Conservation (phyloP, 257 asterid genomes). For the Jacaranda copaia region DNA sequence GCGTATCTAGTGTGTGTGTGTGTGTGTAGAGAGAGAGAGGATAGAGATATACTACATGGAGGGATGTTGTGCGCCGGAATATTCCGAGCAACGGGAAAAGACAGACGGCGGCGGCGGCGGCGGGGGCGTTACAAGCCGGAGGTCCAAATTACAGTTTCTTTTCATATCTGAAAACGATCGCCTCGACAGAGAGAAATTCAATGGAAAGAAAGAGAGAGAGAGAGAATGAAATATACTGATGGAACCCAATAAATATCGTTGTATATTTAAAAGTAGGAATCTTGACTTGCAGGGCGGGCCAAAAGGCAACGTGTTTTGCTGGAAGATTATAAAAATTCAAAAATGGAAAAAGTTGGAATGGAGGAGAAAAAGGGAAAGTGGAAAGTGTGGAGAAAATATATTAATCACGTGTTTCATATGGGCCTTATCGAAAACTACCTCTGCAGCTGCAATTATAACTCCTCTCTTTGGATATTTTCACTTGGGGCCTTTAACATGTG, state of each 20-base stretch:
- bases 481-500: background rate
- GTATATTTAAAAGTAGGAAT: background rate
- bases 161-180: constrained; percentile 25
- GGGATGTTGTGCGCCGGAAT: background rate
- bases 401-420: constrained; percentile 35
- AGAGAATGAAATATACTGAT: background rate
- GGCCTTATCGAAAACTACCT: background rate
- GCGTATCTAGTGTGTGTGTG: too few relatives aligned
- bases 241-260: background rate
- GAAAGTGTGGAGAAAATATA: constrained; percentile 8
- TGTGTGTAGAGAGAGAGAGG: constrained; percentile 9
- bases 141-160: constrained; percentile 57
- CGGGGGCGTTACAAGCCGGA: constrained; percentile 32
- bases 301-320: constrained; percentile 14
- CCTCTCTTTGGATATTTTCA: background rate
- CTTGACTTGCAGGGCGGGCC: background rate
- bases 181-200: too few relatives aligned
- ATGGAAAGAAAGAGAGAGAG: constrained; percentile 7
- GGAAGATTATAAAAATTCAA: background rate
- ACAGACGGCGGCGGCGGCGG: constrained; percentile 23
- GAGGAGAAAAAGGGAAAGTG: background rate
- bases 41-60: constrained; percentile 35
- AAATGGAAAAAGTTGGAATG: constrained; percentile 6
- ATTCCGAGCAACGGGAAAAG: background rate
- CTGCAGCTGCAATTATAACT: background rate